phyloP scores from a whole-genome alignment of 176 grass and related monocot genomes.

The Musa itinerans region DNA sequence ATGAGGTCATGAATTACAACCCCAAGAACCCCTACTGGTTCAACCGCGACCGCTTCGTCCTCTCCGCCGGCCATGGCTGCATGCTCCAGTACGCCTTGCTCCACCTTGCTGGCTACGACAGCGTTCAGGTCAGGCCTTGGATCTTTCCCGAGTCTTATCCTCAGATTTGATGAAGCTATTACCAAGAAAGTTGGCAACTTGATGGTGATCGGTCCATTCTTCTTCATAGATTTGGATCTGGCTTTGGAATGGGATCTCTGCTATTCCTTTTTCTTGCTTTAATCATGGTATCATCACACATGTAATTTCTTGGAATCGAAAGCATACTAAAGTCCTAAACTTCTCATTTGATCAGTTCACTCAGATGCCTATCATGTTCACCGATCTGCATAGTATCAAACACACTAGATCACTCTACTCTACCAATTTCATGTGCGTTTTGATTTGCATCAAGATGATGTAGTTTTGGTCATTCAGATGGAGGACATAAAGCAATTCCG shows the following conservation, averaged over 20 bases:
- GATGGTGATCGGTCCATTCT: too few relatives aligned
- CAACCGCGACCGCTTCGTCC: slow-evolving; percentile 95
- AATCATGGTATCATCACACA: too few relatives aligned
- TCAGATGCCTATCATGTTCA: too few relatives aligned
- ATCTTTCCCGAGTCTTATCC: background rate
- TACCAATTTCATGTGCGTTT: too few relatives aligned
- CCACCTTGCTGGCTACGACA: slow-evolving; percentile 88
- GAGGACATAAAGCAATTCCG: slow-evolving; percentile 23
- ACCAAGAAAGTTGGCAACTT: slow-evolving; percentile 21
- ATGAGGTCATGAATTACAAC: slow-evolving; percentile 95
- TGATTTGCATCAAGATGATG: background rate
- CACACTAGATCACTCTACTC: too few relatives aligned
- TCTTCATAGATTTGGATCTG: too few relatives aligned
- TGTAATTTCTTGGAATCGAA: too few relatives aligned
- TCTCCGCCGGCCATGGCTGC: slow-evolving; percentile 90
- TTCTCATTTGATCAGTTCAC: too few relatives aligned
- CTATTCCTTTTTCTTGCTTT: too few relatives aligned
- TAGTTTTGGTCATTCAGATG: background rate
- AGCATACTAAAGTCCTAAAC: too few relatives aligned
- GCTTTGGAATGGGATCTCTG: too few relatives aligned
- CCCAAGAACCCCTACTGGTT: slow-evolving; percentile 98
- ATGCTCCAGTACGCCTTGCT: slow-evolving; percentile 97
- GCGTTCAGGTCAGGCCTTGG: slow-evolving; percentile 42
- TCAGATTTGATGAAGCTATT: background rate
- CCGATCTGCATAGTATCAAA: too few relatives aligned